Percentiles rank a stretch among this genome's conserved stretches.
Evolutionary conservation across 441 rosid species (phyloP).

Genomic region (Gossypium gossypioides): DNA sequence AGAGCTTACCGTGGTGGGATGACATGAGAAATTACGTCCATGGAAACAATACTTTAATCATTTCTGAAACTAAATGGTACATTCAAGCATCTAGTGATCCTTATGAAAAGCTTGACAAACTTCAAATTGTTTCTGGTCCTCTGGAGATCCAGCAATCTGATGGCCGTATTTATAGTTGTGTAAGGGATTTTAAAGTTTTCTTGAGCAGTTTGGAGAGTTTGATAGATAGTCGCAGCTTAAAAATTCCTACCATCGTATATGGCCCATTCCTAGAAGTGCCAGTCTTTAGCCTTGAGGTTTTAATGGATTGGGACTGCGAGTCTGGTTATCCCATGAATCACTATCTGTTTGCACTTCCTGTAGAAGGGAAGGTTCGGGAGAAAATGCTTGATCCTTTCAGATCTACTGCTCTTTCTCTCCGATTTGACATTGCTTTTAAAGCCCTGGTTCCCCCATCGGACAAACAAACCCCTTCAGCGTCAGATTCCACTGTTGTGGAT

Average conservation of each 20-base stretch:
- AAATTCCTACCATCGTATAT: constrained; percentile 42
- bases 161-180: constrained; percentile 60
- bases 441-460: constrained; percentile 33
- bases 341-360: constrained; percentile 81
- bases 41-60: constrained; percentile 56
- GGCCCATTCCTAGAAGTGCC: constrained; percentile 71
- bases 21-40: constrained; percentile 92
- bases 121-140: constrained; percentile 51
- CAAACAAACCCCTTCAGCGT: constrained; percentile 27
- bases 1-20: constrained; percentile 99
- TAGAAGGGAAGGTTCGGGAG: constrained; percentile 74
- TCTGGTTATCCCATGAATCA: constrained; percentile 86
- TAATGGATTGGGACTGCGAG: constrained; percentile 91
- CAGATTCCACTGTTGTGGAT: constrained; percentile 18
- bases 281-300: constrained; percentile 66
- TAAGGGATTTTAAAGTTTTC: constrained; percentile 67
- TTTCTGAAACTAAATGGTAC: constrained; percentile 64
- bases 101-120: constrained; percentile 86
- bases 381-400: constrained; percentile 87
- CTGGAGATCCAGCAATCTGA: constrained; percentile 93
- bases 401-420: constrained; percentile 85
- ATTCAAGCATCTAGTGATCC: constrained; percentile 92
- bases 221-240: constrained; percentile 53
- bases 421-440: constrained; percentile 75
- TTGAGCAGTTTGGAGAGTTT: constrained; percentile 88